Base-by-base conservation (phyloP, 345 rosid genomes). In the Euphorbia pulcherrima region DNA sequence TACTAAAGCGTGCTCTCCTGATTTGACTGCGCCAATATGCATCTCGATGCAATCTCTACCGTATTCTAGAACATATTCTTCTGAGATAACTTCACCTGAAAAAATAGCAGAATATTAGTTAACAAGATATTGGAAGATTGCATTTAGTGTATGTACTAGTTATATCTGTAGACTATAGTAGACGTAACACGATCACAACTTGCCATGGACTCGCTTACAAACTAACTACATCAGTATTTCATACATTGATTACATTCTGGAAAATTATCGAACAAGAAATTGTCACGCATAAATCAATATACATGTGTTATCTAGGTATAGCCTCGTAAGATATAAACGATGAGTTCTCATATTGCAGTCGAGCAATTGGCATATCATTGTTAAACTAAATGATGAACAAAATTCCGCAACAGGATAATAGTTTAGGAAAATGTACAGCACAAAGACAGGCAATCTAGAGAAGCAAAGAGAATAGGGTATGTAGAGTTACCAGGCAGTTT, bases 21-120 rank as follows among this genome's bases (percentile, higher is more conserved):
- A 63, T 75, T 80, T 81, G 27, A 89, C 89, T 1, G 97, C 97
- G 74, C 99, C 97, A 8, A 91, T 88, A 67, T 94, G 96, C 93
- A 94, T 91, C 81, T 88, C 88, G 50, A 94, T 88, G 51, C 99
- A 83, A 68, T 91, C 97, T 52, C 78, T 85, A 68, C 99, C 99
- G 21, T 91, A 91, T 74, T 94, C 99, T 78, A 91, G 80, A 55
- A 77, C 77, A 69, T 89, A 94, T 73, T 89, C 88, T 78, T 94
- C 96, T 0, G 89, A 89, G 62, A 94, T 89, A 57, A 89, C 93
- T 74, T 89, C 78, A 9, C 97, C 99, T 90, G 76, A 68, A 76
- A n/a, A 21, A 20, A 68, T 27, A 23, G 30, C 27, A 68, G 10
- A 7, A 37, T 55, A 24, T 44, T 21, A 29, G 48, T 21, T 3